Conservation (phyloP, 331 rosid species). For the Dryas integrifolia region DNA sequence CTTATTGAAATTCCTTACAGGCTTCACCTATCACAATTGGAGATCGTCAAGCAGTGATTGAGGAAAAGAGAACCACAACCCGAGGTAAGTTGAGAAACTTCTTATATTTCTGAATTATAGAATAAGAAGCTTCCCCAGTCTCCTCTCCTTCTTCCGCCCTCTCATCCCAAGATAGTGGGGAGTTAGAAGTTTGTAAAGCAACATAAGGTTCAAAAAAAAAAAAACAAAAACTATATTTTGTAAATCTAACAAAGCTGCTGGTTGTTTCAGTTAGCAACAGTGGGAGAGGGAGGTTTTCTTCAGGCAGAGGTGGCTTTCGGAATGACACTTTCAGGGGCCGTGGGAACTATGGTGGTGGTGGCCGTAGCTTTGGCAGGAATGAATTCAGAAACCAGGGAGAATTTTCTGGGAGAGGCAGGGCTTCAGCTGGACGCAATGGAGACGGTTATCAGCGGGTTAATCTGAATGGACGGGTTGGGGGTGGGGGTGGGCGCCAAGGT, state of each 20-base stretch:
- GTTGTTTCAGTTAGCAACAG: slow-evolving; percentile 57
- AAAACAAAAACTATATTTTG: not conserved
- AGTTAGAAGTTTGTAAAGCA: too few relatives aligned
- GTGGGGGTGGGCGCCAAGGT: slow-evolving; percentile 60
- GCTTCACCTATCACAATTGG: slow-evolving; percentile 71
- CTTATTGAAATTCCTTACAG: slow-evolving; percentile 40
- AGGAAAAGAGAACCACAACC: slow-evolving; percentile 89
- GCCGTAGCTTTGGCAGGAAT: slow-evolving; percentile 69
- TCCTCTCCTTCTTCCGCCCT: not conserved
- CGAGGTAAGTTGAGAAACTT: slow-evolving; percentile 54
- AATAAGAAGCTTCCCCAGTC: not conserved
- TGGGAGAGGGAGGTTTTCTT: slow-evolving; percentile 84
- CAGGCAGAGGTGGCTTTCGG: slow-evolving; percentile 79
- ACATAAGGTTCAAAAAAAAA: not conserved
- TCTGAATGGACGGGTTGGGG: slow-evolving; percentile 63
- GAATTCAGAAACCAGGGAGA: slow-evolving; percentile 92
- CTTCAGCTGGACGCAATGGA: slow-evolving; percentile 44
- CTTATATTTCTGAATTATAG: not conserved
- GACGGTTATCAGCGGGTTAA: slow-evolving; percentile 58
- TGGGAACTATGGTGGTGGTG: slow-evolving; percentile 67
- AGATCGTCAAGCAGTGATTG: slow-evolving; percentile 67
- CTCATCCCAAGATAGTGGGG: too few relatives aligned
- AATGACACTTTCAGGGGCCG: slow-evolving; percentile 67
- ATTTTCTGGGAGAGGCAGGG: slow-evolving; percentile 59
- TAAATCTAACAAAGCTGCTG: not conserved